phyloP scores from a whole-genome alignment of 768 basidiomycete species.

The Calocera viscosa region DNA sequence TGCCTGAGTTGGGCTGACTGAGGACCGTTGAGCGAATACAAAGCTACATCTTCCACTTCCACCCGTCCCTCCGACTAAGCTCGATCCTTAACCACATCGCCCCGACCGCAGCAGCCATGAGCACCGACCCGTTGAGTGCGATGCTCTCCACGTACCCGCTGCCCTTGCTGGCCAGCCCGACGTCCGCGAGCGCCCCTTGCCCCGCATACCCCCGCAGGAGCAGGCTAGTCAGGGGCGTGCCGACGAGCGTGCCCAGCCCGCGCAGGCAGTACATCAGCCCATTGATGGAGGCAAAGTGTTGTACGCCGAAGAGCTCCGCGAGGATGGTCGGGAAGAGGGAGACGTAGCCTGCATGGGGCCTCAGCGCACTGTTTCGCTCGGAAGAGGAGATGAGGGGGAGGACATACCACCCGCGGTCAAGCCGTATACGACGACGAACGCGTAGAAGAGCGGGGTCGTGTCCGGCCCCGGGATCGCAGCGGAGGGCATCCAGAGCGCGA shows the following conservation, averaged over 20 bases:
- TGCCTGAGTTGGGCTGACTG: too few species aligned
- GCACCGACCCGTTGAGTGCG: background rate
- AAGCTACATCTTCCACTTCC: slow-evolving; percentile 5
- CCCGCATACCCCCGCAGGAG: slow-evolving; percentile 2
- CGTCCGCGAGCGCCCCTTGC: slow-evolving; percentile 1
- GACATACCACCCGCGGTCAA: background rate
- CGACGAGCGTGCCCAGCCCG: slow-evolving; percentile 3
- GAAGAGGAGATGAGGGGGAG: background rate
- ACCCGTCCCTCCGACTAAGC: background rate
- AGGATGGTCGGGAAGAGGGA: slow-evolving; percentile 6
- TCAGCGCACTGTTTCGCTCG: background rate
- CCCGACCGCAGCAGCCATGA: background rate
- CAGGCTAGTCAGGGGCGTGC: background rate
- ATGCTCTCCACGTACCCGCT: slow-evolving; percentile 2
- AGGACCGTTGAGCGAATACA: too few species aligned
- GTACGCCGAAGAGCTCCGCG: slow-evolving; percentile 2
- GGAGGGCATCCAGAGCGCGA: slow-evolving; percentile 17
- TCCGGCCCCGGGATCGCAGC: background rate
- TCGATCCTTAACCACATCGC: background rate
- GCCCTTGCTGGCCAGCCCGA: background rate
- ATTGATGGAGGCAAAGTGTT: background rate
- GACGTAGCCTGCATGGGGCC: background rate
- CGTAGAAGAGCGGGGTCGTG: background rate
- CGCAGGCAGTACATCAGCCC: slow-evolving; percentile 2
- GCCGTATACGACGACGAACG: background rate